Evolutionary conservation across 306 rosid genomes (phyloP), one percentile per base, ranked within the genome.

Genomic region (Acacia melanoxylon): DNA sequence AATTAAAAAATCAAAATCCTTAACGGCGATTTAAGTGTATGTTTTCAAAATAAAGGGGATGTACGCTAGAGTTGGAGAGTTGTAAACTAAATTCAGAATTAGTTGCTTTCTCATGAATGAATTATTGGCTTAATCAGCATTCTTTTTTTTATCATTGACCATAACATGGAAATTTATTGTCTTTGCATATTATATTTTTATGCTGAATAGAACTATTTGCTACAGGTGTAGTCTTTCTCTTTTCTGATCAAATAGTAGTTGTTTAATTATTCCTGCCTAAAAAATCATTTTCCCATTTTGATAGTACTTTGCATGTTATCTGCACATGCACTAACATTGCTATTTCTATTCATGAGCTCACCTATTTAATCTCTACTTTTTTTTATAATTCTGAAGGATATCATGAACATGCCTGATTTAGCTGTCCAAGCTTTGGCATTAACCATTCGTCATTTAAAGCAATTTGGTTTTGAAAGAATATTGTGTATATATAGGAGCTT

Each of bases 351-450:
- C 62, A 74, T 80, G 48, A 68, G 70, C 75, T 12, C 29, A 51
- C 77, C 65, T 68, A 29, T 62, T 69, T 59, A 67, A 76, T 75
- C 67, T 81, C 61, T 46, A 63, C 27, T 10, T 22, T 56, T 56
- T 54, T 56, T 56, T 54, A 35, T 72, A 85, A 67, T 76, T 81
- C 73, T 69, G 76, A 80, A 95, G 99, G 99, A 85, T 86, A 85
- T 87, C 27, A 82, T 92, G 93, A 83, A 82, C 85, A 84, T 93
- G 92, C 92, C 98, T 49, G 93, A 91, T 83, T 83, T 92, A 87
- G 92, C 88, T 22, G 84, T 95, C 83, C 95, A 89, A 87, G 98
- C 97, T 74, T 81, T 95, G 88, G 98, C 98, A 81, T 86, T 95
- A 81, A 89, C 91, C 33, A 86, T 89, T 76, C 91, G 85, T 70